Evolutionary conservation across 805 yeast genomes (phyloP), one percentile per base, ranked within the genome.

Genomic region (Jamesozyma spencerorum): DNA sequence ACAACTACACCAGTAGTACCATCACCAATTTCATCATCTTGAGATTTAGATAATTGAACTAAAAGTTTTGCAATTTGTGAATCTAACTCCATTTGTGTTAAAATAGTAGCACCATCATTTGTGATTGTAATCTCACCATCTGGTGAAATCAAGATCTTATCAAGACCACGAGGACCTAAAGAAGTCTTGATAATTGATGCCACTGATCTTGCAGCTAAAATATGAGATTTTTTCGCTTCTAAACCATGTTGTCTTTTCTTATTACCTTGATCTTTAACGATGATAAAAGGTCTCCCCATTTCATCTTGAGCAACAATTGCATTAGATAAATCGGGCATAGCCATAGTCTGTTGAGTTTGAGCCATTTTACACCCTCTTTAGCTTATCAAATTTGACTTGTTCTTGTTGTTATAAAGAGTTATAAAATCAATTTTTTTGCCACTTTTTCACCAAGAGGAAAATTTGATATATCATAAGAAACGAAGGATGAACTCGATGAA

Each of bases 1-100:
- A 92, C 97, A 40, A 92, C 97, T 22, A 92, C 99, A 58, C 97
- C 97, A 4, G 99, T 92, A 22, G 99, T 92, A 58, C 98, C 98
- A 62, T 90, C 98, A 42, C 98, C 98, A 60, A 90, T 86, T 66
- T 90, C 97, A 61, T 92, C 96, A 63, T 90, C 98, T 70, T 90
- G 98, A 20, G 95, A 85, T 62, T 77, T 84, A 24, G 96, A 83
- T 49, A 92, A 73, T 65, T 94, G 95, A 15, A 92, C 99, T 57
- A 92, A 69, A 46, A 92, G 71, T 65, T 92, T 92, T 50, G 98
- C 99, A 53, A 92, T 87, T 66, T 92, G 95, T 63, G 84, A 88
- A 51, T 87, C 95, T 48, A 92, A 72, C 62, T 92, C 95, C 96
- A 92, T 92, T 60, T 87, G 95, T 7, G 94, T 74, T 52, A 92